Conservation (phyloP, 2,329 filamentous ascomycete genomes). For the Aspergillus sp. region DNA sequence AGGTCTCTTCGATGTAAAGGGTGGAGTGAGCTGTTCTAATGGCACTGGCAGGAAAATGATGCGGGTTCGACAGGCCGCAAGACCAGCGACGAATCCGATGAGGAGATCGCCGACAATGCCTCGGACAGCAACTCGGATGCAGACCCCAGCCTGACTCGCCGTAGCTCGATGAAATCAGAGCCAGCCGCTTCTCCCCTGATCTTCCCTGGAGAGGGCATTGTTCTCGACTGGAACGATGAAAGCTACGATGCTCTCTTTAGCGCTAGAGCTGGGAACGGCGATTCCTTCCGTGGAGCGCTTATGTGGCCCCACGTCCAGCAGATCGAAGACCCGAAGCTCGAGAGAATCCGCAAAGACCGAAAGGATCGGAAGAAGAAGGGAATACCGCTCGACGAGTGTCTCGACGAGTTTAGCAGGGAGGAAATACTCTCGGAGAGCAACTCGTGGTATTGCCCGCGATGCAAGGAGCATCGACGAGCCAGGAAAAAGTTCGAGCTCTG, state of each 20-base stretch:
- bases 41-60: slow-evolving; percentile 5
- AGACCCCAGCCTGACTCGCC: slow-evolving; percentile 8
- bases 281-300: slow-evolving; percentile 49
- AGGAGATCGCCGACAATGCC: slow-evolving; percentile 16
- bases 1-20: not conserved
- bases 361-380: slow-evolving; percentile 61
- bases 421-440: slow-evolving; percentile 92
- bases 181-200: slow-evolving; percentile 55
- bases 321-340: slow-evolving; percentile 53
- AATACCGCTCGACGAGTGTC: slow-evolving; percentile 77
- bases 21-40: slow-evolving; percentile 14
- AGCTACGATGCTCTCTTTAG: slow-evolving; percentile 63
- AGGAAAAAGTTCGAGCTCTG: slow-evolving; percentile 96
- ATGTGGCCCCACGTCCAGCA: slow-evolving; percentile 48
- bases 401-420: slow-evolving; percentile 88
- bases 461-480: slow-evolving; percentile 85
- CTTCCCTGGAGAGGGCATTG: slow-evolving; percentile 70
- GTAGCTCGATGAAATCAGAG: slow-evolving; percentile 13
- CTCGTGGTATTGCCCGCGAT: slow-evolving; percentile 93
- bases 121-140: slow-evolving; percentile 24
- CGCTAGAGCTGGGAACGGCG: slow-evolving; percentile 31
- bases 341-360: slow-evolving; percentile 54
- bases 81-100: slow-evolving; percentile 10
- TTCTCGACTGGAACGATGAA: slow-evolving; percentile 73
- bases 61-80: slow-evolving; percentile 6